These are phyloP conservation scores for Grosmannia clavigera DNA, from an alignment of 2,329 filamentous ascomycete species.

Conservation along the genomic window DNA sequence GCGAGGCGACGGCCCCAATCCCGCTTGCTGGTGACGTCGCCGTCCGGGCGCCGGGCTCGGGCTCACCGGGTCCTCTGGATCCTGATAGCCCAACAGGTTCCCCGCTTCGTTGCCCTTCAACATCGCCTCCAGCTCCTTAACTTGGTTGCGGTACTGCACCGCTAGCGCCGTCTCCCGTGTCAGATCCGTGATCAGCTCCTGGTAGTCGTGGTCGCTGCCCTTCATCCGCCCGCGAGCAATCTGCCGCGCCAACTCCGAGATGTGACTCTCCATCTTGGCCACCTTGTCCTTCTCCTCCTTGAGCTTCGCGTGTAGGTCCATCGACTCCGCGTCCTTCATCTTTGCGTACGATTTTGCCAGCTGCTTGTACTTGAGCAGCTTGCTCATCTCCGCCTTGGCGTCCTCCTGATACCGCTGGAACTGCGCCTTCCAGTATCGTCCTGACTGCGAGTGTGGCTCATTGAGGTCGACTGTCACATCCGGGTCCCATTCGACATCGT, in stretches of 20 bases:
- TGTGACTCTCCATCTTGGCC: constrained; percentile 48
- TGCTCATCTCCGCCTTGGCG: constrained; percentile 62
- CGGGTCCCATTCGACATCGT: constrained; percentile 28
- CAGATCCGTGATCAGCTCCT: constrained; percentile 39
- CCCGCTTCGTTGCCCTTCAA: constrained; percentile 28
- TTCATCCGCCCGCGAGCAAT: constrained; percentile 28
- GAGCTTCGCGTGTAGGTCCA: constrained; percentile 51
- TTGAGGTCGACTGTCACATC: constrained; percentile 60
- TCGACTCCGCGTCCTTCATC: constrained; percentile 62
- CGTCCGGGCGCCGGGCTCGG: background rate
- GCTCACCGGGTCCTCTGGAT: constrained; percentile 16
- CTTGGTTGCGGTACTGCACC: constrained; percentile 44
- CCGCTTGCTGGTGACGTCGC: constrained; percentile 7
- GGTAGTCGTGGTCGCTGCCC: constrained; percentile 29
- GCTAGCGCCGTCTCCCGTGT: constrained; percentile 45
- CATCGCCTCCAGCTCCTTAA: constrained; percentile 44
- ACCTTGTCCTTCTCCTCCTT: constrained; percentile 57
- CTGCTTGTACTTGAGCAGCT: constrained; percentile 67
- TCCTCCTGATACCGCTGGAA: constrained; percentile 63
- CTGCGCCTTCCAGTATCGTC: constrained; percentile 68
- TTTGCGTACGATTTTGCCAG: constrained; percentile 68
- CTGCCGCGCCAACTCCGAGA: constrained; percentile 47
- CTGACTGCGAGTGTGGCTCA: constrained; percentile 62
- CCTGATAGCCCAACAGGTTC: constrained; percentile 13
- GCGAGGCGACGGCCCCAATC: constrained; percentile 32